Base-by-base conservation (phyloP, 495 filamentous ascomycete species). In the Immersiella caudata region DNA sequence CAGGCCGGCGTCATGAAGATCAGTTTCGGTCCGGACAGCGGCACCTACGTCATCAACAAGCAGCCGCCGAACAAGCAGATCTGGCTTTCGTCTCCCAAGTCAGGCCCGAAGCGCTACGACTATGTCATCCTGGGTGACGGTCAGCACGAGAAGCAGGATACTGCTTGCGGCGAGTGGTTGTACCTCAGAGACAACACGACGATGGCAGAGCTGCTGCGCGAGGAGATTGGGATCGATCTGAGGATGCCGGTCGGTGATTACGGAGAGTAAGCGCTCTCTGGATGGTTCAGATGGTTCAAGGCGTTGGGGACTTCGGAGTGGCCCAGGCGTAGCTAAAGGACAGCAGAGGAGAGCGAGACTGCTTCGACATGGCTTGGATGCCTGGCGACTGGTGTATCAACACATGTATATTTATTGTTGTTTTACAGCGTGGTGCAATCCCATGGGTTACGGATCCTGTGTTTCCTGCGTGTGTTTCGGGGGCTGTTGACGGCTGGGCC, bases 21-120 rank as follows among this genome's bases (percentile, higher is more conserved):
- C 66, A 79, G 76, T 22, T 79, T 90, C 50, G 85, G 80, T 2
- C 81, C 84, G 0, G 79, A 84, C 0, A 74, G 85, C 14, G 94
- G 94, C 58, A 93, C 87, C 24, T 99, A 93, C 71, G 90, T 98
- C 2, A 83, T 99, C 74, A 98, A 98, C 85, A 99, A 99, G 80
- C 95, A 98, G 77, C 95, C 95, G 0, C 92, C 93, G 21, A 98
- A 96, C 83, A 92, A 90, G 81, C 95, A 99, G 77, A 94, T 99
- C 73, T 99, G 96, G 95, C 87, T 99, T 26, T 93, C 91, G 36
- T 97, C 93, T 21, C 95, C 95, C 6, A 83, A 90, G 55, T 90
- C 91, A n/a, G 95, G 95, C 0, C 96, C 96, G 1, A 97, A 97
- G 78, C 87, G 93, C 58, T 98, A 89, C 79, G 92, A 97, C 73